These are phyloP conservation scores for Flaveria bidentis DNA, from an alignment of 129 eudicot species.

Conservation along the genomic window DNA sequence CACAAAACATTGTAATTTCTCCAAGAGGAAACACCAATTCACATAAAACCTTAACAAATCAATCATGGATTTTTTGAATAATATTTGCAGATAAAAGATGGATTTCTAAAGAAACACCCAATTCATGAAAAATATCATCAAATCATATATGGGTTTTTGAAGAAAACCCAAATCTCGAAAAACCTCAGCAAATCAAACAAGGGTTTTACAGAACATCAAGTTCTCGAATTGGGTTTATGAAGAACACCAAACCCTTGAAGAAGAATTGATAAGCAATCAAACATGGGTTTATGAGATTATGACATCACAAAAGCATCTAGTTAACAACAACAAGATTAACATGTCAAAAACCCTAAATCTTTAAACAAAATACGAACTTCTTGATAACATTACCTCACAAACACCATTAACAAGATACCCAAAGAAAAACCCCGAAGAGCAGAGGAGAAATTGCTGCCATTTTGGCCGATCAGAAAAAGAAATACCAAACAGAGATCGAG, in stretches of 20 bases:
- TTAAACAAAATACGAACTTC: slow-evolving; percentile 10
- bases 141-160: neutral
- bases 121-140: neutral
- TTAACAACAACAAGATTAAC: too few species aligned
- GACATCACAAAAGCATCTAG: neutral
- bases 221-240: slow-evolving; percentile 9
- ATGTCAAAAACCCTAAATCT: slow-evolving; percentile 1
- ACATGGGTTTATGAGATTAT: neutral
- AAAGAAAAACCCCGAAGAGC: slow-evolving; percentile 93
- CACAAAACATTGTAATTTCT: neutral
- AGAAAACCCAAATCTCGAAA: slow-evolving; percentile 17
- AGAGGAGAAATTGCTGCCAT: slow-evolving; percentile 85
- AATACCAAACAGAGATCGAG: slow-evolving; percentile 75
- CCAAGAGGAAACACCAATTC: neutral
- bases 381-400: slow-evolving; percentile 57
- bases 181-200: neutral
- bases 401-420: slow-evolving; percentile 91
- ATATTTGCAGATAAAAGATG: neutral
- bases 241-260: slow-evolving; percentile 1
- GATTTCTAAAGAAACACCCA: neutral
- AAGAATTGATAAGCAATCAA: neutral
- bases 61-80: slow-evolving; percentile 4
- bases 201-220: neutral
- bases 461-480: slow-evolving; percentile 65
- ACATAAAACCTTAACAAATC: neutral